Evolutionary conservation across 768 basidiomycete genomes (phyloP), one percentile per base, ranked within the genome.

Genomic region (Cantharellus anzutake): DNA sequence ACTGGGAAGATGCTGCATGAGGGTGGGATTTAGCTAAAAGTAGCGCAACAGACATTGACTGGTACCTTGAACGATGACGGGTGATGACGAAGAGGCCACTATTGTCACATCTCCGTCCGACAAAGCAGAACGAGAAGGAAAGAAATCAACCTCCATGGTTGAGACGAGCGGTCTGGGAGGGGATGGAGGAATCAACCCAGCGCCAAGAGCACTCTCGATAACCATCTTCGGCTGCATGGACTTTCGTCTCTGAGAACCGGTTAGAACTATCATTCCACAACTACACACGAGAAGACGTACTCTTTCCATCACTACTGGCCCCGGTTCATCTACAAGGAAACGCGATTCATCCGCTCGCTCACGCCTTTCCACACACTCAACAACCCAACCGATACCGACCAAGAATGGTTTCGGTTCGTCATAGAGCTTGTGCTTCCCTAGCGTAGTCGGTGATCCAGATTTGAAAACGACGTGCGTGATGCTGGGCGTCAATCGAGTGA

Each of bases 391-490:
- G 64, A 91, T 86, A 4, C 87, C 85, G 14, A 94, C 84, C 14
- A 89, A 81, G 35, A 72, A 64, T 0, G 90, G 90, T 66, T 82
- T 76, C 66, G 68, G 85, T 44, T 87, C 82, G 51, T 79, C 73
- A 34, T 86, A 71, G 55, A 80, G 84, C 82, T 82, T 76, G 69
- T 86, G 87, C 44, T 80, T 80, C 29, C 75, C 77, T 51, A 89
- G 66, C 2, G 90, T 93, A 62, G 82, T 82, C 67, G 80, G 76
- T 29, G 80, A 68, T 0, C 89, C 89, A 61, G 86, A 83, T 74
- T 91, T 93, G 70, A 77, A 92, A 4, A 93, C 79, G 60, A 93
- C 79, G 68, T 90, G 89, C 3, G 87, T 90, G 64, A 88, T 82
- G 20, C 77, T 78, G 66, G 81, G 79, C 38, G 83, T 80, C 20